Percentiles rank a stretch among this genome's conserved stretches.
Conservation (phyloP, 163 green algal species). For the Chlorella variabilis region DNA sequence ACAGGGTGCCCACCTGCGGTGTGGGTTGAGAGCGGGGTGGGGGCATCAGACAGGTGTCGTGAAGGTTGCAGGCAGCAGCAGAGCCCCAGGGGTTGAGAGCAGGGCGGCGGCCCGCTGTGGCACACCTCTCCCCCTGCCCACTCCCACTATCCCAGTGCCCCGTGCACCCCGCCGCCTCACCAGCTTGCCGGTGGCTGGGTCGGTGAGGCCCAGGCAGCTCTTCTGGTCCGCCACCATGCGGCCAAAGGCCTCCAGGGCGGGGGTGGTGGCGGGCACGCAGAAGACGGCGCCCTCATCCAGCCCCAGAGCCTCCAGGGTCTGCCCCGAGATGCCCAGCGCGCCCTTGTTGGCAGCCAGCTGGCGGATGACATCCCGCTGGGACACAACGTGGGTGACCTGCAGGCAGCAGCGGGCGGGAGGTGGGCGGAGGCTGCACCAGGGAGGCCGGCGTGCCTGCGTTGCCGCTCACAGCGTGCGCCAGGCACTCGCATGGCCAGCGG, state of each 20-base stretch:
- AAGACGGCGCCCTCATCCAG: constrained; percentile 64
- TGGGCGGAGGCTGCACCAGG: background rate
- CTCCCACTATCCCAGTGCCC: background rate
- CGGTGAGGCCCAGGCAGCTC: constrained; percentile 61
- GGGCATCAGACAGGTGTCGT: constrained; percentile 15
- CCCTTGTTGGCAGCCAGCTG: constrained; percentile 58
- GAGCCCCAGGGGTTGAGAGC: background rate
- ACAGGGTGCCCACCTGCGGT: constrained; percentile 55
- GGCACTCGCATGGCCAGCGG: too few relatives aligned
- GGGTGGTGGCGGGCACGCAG: constrained; percentile 49
- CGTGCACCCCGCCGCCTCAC: constrained; percentile 4
- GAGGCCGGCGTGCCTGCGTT: too few relatives aligned
- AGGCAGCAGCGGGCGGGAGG: constrained; percentile 12
- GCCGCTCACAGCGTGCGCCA: too few relatives aligned
- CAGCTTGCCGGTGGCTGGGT: constrained; percentile 36
- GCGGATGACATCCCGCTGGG: constrained; percentile 62
- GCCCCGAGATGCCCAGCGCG: constrained; percentile 43
- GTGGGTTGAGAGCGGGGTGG: too few relatives aligned
- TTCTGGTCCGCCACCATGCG: constrained; percentile 71
- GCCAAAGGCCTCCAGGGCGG: constrained; percentile 62
- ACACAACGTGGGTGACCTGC: constrained; percentile 61
- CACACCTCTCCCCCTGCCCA: background rate
- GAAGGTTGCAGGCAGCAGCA: background rate
- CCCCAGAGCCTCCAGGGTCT: constrained; percentile 60
- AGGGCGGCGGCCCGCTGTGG: background rate